Evolutionary conservation across 2,329 filamentous ascomycete genomes (phyloP), one percentile per base, ranked within the genome.

Genomic region (Trichophyton rubrum): DNA sequence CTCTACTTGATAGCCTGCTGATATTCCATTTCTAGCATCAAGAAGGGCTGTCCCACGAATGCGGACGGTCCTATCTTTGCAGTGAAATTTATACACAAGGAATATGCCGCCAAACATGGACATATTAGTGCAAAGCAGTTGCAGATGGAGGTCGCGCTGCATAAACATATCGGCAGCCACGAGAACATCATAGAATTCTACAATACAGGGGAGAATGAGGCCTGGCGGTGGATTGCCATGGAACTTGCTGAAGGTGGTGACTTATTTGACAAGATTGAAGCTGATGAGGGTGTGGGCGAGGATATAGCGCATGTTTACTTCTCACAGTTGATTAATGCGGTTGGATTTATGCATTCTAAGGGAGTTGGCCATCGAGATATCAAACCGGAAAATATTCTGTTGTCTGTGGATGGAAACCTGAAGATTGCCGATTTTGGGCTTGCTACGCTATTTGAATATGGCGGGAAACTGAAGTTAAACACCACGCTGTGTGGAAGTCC

Each of bases 141-240:
- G 65, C 83, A 86, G 68, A 89, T 95, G 82, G 93, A 99, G 76
- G 88, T 95, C 45, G 88, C 88, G 2, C 81, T 99, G 17, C 93
- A 99, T 77, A 86, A 85, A 58, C 87, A 92, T 70, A 86, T 97
- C 60, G 89, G 89, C 56, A 86, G 89, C 66, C 95, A 99, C 71
- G 84, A 86, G 59, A 96, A 99, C 73, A 87, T 99, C 65, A 96
- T 99, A 68, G 87, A 90, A 70, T 96, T 90, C 81, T 90, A 95
- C 67, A 86, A 87, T 47, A 88, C 86, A 1, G 92, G 90, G 60
- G 89, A 96, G 72, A 91, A 99, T 71, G 69, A 80, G 0, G 77
- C 86, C 17, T 99, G 93, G 92, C 84, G 88, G 67, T 99, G 93
- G 93, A 96, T 99, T 67, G 92, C 91, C 43, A 96, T 99, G 90